These are phyloP conservation scores for Ogataea nonfermentans DNA, from an alignment of 805 yeast species.

Conservation along the genomic window DNA sequence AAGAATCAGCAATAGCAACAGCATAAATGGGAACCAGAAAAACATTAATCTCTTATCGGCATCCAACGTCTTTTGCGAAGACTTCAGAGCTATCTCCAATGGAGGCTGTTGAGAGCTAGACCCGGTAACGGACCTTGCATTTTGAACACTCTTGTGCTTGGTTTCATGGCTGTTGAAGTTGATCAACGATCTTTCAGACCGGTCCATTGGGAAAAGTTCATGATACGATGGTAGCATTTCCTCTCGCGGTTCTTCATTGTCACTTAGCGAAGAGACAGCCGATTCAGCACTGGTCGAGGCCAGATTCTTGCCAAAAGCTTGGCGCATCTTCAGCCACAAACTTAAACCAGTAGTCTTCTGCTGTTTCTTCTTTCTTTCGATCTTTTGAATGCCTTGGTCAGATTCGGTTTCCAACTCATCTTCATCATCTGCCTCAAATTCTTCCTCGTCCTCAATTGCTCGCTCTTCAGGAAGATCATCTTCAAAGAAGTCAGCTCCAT, in stretches of 20 bases:
- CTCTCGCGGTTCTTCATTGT: slow-evolving; percentile 21
- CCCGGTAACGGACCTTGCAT: slow-evolving; percentile 3
- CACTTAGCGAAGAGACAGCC: slow-evolving; percentile 13
- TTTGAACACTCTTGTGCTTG: slow-evolving; percentile 7
- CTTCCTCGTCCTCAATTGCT: slow-evolving; percentile 12
- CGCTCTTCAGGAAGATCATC: slow-evolving; percentile 9
- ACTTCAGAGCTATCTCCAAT: slow-evolving; percentile 27
- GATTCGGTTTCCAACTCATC: slow-evolving; percentile 13
- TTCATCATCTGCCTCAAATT: slow-evolving; percentile 25
- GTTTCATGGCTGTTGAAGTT: slow-evolving; percentile 30
- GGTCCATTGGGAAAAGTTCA: slow-evolving; percentile 64
- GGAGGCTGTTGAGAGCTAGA: slow-evolving; percentile 1
- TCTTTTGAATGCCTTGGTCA: neutral
- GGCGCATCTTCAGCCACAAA: slow-evolving; percentile 33
- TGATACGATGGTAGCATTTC: slow-evolving; percentile 70
- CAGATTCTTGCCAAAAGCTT: slow-evolving; percentile 24
- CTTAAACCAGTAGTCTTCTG: slow-evolving; percentile 23
- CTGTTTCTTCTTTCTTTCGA: slow-evolving; percentile 4
- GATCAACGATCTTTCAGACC: slow-evolving; percentile 28
- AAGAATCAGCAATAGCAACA: slow-evolving; percentile 49
- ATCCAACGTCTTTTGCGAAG: slow-evolving; percentile 43
- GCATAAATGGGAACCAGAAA: slow-evolving; percentile 84
- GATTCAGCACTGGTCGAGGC: slow-evolving; percentile 3
- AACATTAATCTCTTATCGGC: slow-evolving; percentile 84
- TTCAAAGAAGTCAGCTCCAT: slow-evolving; percentile 19